Percentiles rank a stretch among this genome's conserved stretches.
phyloP scores from a whole-genome alignment of 2,329 filamentous ascomycete species.

The Didymella arachidicola region DNA sequence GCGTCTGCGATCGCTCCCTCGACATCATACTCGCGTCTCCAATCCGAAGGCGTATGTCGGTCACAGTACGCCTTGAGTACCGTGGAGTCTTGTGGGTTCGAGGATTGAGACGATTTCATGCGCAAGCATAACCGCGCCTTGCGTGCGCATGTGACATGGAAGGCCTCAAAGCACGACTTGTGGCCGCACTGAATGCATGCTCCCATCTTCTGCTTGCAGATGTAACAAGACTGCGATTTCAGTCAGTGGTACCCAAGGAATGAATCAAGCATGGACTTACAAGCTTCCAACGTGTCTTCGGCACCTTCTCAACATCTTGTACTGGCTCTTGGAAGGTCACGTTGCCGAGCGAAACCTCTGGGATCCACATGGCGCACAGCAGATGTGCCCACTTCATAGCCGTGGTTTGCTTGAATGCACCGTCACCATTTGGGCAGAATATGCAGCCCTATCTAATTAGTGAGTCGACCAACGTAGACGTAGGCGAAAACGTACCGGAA shows the following conservation, averaged over 20 bases:
- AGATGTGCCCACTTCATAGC: conserved; percentile 96
- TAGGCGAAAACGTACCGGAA: conserved; percentile 37
- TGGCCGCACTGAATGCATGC: conserved; percentile 98
- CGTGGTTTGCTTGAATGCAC: conserved; percentile 97
- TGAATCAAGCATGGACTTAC: conserved; percentile 39
- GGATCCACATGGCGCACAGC: conserved; percentile 97
- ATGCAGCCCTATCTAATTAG: conserved; percentile 69
- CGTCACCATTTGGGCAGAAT: conserved; percentile 97
- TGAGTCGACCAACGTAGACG: neutral
- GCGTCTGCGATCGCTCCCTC: conserved; percentile 81
- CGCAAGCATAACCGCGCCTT: conserved; percentile 87
- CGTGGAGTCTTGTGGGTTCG: conserved; percentile 79
- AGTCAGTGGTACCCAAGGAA: conserved; percentile 25
- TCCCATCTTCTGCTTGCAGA: conserved; percentile 97
- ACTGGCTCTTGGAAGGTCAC: conserved; percentile 98
- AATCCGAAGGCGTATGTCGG: conserved; percentile 89
- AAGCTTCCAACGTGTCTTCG: conserved; percentile 90
- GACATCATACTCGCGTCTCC: conserved; percentile 85
- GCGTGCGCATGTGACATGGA: conserved; percentile 95
- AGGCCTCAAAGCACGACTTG: conserved; percentile 95
- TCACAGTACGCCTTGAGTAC: conserved; percentile 95
- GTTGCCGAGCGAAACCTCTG: conserved; percentile 93
- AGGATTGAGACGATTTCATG: conserved; percentile 90
- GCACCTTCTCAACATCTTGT: conserved; percentile 97
- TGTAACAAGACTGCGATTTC: conserved; percentile 74